Evolutionary conservation across 352 stramenopile species (phyloP).

Genomic region (Phytophthora agathidicida): DNA sequence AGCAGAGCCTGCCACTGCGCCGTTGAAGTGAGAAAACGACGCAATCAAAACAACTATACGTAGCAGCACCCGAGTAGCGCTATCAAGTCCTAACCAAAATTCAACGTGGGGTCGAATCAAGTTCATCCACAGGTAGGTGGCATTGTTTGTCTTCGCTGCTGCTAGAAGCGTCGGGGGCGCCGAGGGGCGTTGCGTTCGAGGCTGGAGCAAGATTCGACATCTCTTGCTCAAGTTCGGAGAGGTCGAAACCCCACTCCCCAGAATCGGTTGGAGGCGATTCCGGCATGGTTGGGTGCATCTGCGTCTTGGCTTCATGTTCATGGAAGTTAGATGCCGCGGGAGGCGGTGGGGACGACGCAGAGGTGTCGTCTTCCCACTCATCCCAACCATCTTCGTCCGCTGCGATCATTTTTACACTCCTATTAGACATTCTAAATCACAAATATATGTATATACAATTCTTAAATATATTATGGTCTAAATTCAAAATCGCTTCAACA

Average conservation of each 20-base stretch:
- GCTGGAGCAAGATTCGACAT: constrained; percentile 28
- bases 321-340: not conserved
- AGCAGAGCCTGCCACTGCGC: not conserved
- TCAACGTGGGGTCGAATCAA: constrained; percentile 3
- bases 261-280: constrained; percentile 5
- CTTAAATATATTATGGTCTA: too few species aligned
- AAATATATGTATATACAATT: too few species aligned
- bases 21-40: constrained; percentile 1
- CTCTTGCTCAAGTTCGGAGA: constrained; percentile 40
- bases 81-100: too few species aligned
- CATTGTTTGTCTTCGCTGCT: not conserved
- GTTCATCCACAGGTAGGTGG: not conserved
- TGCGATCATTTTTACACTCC: constrained; percentile 5
- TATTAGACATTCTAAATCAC: too few species aligned
- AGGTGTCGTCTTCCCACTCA: constrained; percentile 42
- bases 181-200: not conserved
- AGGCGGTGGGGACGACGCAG: not conserved
- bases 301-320: constrained; percentile 8
- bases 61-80: constrained; percentile 1
- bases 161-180: not conserved
- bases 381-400: constrained; percentile 33
- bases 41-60: constrained; percentile 1
- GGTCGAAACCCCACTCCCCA: constrained; percentile 32
- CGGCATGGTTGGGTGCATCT: not conserved
- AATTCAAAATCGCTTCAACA: too few species aligned